phyloP scores from a whole-genome alignment of 768 basidiomycete species.

The Pleurotus salmoneostramineus region DNA sequence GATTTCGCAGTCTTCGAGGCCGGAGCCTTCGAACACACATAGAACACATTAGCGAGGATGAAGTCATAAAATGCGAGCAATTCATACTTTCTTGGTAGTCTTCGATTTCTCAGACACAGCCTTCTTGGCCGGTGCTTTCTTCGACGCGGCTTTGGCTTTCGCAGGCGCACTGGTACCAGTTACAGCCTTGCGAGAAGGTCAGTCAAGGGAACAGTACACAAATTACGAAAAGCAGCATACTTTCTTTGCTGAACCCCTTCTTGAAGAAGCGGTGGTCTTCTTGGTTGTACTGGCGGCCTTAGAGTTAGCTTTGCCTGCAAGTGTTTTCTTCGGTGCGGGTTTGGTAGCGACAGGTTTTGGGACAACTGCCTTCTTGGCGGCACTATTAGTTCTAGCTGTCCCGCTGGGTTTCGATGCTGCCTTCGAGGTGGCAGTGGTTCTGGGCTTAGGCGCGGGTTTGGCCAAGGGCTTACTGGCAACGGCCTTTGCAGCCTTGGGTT shows the following conservation, averaged over 20 bases:
- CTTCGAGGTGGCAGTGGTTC: slow-evolving; percentile 12
- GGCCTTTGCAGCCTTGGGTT: slow-evolving; percentile 8
- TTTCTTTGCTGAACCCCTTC: slow-evolving; percentile 37
- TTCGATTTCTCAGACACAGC: slow-evolving; percentile 12
- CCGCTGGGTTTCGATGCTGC: slow-evolving; percentile 22
- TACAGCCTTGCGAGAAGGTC: slow-evolving; percentile 24
- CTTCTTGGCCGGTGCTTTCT: slow-evolving; percentile 29
- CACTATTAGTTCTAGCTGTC: slow-evolving; percentile 17
- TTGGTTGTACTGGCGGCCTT: slow-evolving; percentile 20
- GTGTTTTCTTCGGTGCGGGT: slow-evolving; percentile 28
- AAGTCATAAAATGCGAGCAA: neutral
- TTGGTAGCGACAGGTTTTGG: slow-evolving; percentile 22
- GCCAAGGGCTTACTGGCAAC: slow-evolving; percentile 16
- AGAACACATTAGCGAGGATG: neutral
- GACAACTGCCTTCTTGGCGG: slow-evolving; percentile 21
- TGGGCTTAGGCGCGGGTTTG: slow-evolving; percentile 15
- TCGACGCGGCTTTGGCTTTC: slow-evolving; percentile 39
- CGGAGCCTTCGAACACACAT: too few species aligned
- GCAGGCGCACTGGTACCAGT: slow-evolving; percentile 36
- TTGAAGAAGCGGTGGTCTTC: slow-evolving; percentile 32
- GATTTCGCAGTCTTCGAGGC: neutral
- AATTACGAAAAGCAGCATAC: slow-evolving; percentile 14
- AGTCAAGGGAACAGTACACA: too few species aligned
- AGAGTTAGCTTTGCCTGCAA: slow-evolving; percentile 29
- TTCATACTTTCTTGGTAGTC: neutral